phyloP scores from a whole-genome alignment of 192 early-diverging fungal species.

The Backusella sp. region DNA sequence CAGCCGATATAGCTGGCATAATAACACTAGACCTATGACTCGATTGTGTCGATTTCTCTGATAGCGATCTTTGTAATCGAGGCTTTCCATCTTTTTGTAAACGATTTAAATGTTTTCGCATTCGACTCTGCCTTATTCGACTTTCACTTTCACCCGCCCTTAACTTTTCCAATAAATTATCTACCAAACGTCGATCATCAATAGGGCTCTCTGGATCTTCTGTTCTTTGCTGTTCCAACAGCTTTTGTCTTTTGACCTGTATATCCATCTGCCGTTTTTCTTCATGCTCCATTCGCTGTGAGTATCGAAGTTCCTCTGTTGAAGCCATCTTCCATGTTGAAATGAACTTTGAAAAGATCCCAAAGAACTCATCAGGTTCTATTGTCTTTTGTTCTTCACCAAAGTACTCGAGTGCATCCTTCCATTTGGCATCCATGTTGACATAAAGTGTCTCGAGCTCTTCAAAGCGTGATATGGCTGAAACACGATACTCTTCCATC shows the following conservation, averaged over 20 bases:
- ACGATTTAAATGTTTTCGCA: neutral
- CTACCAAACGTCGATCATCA: slow-evolving; percentile 67
- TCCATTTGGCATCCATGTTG: slow-evolving; percentile 66
- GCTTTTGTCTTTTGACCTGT: neutral
- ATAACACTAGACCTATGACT: neutral
- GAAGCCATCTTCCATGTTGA: slow-evolving; percentile 56
- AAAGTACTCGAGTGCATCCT: slow-evolving; percentile 62
- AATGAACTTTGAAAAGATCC: slow-evolving; percentile 69
- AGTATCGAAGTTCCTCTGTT: slow-evolving; percentile 9
- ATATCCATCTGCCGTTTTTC: slow-evolving; percentile 19
- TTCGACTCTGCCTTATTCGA: slow-evolving; percentile 13
- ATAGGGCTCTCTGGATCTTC: neutral
- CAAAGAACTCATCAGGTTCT: slow-evolving; percentile 80
- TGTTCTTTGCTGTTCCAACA: neutral
- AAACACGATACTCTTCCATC: slow-evolving; percentile 60
- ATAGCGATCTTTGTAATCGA: neutral
- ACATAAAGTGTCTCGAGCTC: slow-evolving; percentile 54
- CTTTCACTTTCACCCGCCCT: slow-evolving; percentile 58
- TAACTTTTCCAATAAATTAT: slow-evolving; percentile 69
- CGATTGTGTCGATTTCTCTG: neutral
- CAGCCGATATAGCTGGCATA: neutral
- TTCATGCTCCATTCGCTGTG: slow-evolving; percentile 16
- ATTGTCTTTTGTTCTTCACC: slow-evolving; percentile 68
- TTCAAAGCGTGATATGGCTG: slow-evolving; percentile 57
- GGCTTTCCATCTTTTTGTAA: neutral